Percentiles rank a stretch among this genome's conserved stretches.
These are phyloP conservation scores for Penicillium coffeae DNA, from an alignment of 495 filamentous ascomycete species.

Conservation along the genomic window DNA sequence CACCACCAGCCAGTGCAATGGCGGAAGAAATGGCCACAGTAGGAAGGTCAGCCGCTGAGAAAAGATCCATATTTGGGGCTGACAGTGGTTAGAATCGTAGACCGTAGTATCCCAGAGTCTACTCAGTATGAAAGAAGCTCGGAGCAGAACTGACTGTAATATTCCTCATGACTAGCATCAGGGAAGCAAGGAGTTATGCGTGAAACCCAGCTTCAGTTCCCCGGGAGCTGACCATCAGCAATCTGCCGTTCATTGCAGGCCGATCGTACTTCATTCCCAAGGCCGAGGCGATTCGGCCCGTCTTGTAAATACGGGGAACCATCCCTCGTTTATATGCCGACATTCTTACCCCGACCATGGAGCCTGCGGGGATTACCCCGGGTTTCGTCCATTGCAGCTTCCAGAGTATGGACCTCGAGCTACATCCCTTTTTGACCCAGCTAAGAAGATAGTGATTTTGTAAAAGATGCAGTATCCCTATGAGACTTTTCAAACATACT, in stretches of 20 bases:
- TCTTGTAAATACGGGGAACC: not conserved
- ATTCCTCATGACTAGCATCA: too few species aligned
- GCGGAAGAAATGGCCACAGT: slow-evolving; percentile 38
- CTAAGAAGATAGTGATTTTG: too few species aligned
- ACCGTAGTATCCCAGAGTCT: not conserved
- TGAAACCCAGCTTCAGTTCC: too few species aligned
- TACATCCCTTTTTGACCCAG: too few species aligned
- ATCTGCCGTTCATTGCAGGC: not conserved
- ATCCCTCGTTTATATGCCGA: not conserved
- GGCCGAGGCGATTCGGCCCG: not conserved
- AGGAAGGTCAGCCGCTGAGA: slow-evolving; percentile 34
- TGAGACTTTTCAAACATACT: too few species aligned
- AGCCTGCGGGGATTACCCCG: not conserved
- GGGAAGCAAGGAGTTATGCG: too few species aligned
- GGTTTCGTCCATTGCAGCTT: not conserved
- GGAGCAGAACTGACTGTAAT: too few species aligned
- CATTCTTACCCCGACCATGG: not conserved
- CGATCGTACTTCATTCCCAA: not conserved
- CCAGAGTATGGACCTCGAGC: not conserved
- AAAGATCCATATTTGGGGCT: slow-evolving; percentile 28
- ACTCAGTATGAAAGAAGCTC: too few species aligned
- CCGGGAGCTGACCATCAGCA: not conserved
- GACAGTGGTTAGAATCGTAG: not conserved
- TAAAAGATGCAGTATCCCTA: too few species aligned
- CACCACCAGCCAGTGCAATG: slow-evolving; percentile 36